Evolutionary conservation across 2,329 filamentous ascomycete species (phyloP).

Genomic region (Scytalidium lignicola): DNA sequence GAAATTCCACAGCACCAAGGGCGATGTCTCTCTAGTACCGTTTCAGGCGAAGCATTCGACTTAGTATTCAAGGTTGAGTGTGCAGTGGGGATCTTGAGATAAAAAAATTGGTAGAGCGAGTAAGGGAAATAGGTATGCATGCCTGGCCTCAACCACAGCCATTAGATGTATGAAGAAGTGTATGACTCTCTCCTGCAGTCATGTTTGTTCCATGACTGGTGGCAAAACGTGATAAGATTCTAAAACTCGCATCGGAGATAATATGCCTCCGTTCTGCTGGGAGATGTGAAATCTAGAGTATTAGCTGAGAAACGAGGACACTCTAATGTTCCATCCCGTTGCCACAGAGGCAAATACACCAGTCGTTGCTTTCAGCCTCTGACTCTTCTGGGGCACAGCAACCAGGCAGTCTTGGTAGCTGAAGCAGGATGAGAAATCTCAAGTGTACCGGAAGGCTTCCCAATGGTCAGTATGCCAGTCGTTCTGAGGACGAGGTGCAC

Average conservation of each 20-base stretch:
- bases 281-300: too few relatives aligned
- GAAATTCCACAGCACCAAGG: not conserved
- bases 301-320: not conserved
- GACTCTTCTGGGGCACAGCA: not conserved
- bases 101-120: slow-evolving; percentile 14
- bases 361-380: not conserved
- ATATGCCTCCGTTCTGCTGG: not conserved
- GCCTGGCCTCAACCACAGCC: not conserved
- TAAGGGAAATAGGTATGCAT: slow-evolving; percentile 5
- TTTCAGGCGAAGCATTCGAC: not conserved
- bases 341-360: not conserved
- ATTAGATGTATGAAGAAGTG: not conserved
- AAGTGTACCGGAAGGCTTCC: not conserved
- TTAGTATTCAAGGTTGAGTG: not conserved
- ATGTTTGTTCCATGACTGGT: not conserved
- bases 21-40: not conserved
- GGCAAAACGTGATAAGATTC: not conserved
- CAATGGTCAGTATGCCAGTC: not conserved
- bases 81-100: slow-evolving; percentile 9
- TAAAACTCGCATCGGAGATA: not conserved
- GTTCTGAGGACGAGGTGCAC: not conserved
- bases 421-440: not conserved
- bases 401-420: not conserved
- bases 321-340: not conserved
- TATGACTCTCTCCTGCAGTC: not conserved